Base-by-base conservation (phyloP, 2,329 filamentous ascomycete genomes). In the Paecilomyces formosus region DNA sequence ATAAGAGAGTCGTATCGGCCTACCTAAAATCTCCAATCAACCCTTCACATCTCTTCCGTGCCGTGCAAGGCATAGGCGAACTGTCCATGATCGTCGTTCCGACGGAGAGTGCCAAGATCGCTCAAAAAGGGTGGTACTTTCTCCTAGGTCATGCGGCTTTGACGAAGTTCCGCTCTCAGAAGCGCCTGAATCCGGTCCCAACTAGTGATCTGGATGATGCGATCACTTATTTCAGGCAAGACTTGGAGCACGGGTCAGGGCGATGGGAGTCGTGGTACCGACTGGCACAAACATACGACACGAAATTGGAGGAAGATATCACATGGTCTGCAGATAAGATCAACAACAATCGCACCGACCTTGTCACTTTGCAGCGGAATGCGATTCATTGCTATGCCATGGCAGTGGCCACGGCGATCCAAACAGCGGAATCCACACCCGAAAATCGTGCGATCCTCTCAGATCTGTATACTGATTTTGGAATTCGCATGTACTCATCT, bases 191-290 rank as follows among this genome's bases (percentile, higher is more conserved):
- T 2, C 88, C 89, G 0, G 88, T 88, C 3, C 88, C 90, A 13
- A 93, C 89, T 0, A 90, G 93, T 64, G 92, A 96, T 67, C 79
- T 96, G 55, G 88, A 92, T 55, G 88, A 91, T 56, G 91, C 90
- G 2, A 86, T 89, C 53, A 88, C 85, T 0, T 94, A 91, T 69
- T 84, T 96, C 66, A 82, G 88, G 39, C 85, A 92, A 63, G 91
- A 96, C 69, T 74, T 96, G 1, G 90, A 96, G 64, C 91, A 90
- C 70, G 90, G 88, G 1, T 84, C 86, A 1, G 87, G 91, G 49
- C 85, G 87, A 58, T 96, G 92, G 92, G 89, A 96, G 70, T 88
- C 89, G 0, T 96, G 92, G 92, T 94, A 93, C 71, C 85, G 90
- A 12, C 82, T 96, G 24, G 92, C 88, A 0, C 91, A 96, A 71